Conservation (phyloP, 768 basidiomycete species). For the Boletus eberwhitei region DNA sequence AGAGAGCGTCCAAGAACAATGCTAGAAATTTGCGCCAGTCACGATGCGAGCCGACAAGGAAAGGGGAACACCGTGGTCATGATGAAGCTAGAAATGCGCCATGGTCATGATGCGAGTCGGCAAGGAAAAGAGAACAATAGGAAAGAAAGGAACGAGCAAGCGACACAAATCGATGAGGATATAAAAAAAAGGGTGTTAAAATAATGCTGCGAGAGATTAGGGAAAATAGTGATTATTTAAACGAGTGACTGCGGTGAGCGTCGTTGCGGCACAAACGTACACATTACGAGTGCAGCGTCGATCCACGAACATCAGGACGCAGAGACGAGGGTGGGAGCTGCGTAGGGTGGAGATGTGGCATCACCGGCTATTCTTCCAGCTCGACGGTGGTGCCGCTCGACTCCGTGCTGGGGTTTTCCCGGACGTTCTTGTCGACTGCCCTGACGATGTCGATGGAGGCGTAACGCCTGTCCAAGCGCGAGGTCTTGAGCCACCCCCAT, state of each 20-base stretch:
- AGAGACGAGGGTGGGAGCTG: neutral
- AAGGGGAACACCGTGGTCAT: no score
- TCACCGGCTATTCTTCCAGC: constrained; percentile 47
- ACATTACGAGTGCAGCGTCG: neutral
- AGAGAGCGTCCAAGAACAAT: constrained; percentile 15
- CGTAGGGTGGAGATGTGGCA: neutral
- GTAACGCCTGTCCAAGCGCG: constrained; percentile 34
- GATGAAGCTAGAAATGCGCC: constrained; percentile 5
- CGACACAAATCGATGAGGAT: constrained; percentile 3
- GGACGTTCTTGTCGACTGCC: constrained; percentile 5
- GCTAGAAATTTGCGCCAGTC: neutral
- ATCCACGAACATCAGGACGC: neutral
- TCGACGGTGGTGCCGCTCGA: constrained; percentile 53
- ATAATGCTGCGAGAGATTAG: constrained; percentile 8
- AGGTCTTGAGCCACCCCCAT: constrained; percentile 25
- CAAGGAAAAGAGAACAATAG: neutral
- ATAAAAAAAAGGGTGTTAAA: constrained; percentile 7
- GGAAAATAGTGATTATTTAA: constrained; percentile 6
- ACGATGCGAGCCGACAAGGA: neutral
- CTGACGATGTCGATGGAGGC: constrained; percentile 20
- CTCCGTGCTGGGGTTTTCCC: constrained; percentile 26
- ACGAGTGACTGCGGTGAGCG: constrained; percentile 6
- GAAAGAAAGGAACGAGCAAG: neutral
- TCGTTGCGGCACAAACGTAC: neutral
- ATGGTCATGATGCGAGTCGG: neutral